Conservation (phyloP, 2,329 filamentous ascomycete species). For the Aphanoascus verrucosus region DNA sequence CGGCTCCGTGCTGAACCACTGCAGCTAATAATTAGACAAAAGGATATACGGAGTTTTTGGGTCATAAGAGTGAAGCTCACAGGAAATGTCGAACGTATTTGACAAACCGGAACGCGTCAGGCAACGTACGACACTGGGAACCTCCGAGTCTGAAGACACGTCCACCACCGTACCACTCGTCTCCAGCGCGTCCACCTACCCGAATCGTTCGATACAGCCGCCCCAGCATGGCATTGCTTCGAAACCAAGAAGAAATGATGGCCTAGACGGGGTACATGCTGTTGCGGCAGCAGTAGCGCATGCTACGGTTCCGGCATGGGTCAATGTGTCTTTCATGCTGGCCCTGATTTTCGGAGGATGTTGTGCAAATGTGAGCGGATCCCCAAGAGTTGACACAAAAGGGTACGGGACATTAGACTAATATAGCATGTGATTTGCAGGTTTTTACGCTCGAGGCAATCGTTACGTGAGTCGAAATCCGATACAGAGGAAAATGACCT, state of each 20-base stretch:
- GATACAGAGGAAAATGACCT: neutral
- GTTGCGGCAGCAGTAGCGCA: conserved; percentile 25
- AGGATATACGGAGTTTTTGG: neutral
- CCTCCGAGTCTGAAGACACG: neutral
- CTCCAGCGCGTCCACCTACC: neutral
- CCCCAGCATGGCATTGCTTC: neutral
- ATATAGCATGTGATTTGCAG: conserved; percentile 35
- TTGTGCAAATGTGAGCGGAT: conserved; percentile 67
- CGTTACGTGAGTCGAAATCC: conserved; percentile 58
- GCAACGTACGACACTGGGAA: neutral
- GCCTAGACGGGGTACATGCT: neutral
- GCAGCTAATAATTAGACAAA: neutral
- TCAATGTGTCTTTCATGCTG: conserved; percentile 58
- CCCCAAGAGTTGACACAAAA: neutral
- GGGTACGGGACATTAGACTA: neutral
- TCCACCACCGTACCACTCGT: no score
- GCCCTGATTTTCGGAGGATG: conserved; percentile 89
- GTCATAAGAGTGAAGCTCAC: conserved; percentile 7
- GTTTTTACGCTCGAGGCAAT: conserved; percentile 95
- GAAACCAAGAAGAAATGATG: neutral
- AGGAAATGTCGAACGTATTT: conserved; percentile 15
- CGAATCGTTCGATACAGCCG: neutral
- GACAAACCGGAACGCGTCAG: conserved; percentile 10
- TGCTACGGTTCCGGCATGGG: conserved; percentile 46
- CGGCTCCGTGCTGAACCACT: neutral